Base-by-base conservation (phyloP, 768 basidiomycete genomes). In the Termitomyces titanicus region DNA sequence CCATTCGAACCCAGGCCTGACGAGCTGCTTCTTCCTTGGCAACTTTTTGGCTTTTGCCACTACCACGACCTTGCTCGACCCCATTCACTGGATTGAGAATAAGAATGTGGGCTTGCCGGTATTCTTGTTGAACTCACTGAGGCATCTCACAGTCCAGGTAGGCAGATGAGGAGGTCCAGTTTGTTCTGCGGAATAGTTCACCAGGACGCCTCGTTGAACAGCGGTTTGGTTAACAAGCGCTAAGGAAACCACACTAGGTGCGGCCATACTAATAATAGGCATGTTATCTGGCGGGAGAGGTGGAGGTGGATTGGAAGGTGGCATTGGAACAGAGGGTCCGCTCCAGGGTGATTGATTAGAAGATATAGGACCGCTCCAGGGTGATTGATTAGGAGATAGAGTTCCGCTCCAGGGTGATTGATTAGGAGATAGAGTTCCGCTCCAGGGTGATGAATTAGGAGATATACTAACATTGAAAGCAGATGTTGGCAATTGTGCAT, bases 1-100 rank as follows among this genome's bases (percentile, higher is more conserved):
- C 78, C 76, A 86, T 72, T 3, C 70, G 55, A 11, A 63, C 63
- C 70, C 75, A 84, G 45, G 85, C 85, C 51, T 78, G 71, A 37
- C 78, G 77, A 31, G 83, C 84, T n/a, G 86, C 85, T 57, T 83
- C 80, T 68, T 86, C 84, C 59, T 85, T 87, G 8, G 85, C 86
- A n/a, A 69, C 45, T 59, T 86, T 88, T 66, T 85, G 84, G 54
- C 74, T 86, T 56, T 79, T 82, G 20, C 80, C 86, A 3, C 47
- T 58, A 0, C 84, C 86, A 3, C 64, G 48, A 22, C 85, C 86
- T 57, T 61, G 74, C 58, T 77, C 73, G n/a, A 69, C 61, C 2
- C 69, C 74, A 53, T 82, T 78, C 22, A 88, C 85, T 87, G n/a
- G 37, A 9, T 45, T 57, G 18, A 43, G 15, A 13, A 49, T 57